Conservation (phyloP, 1,139 yeast genomes). For the Blastobotrys apis region DNA sequence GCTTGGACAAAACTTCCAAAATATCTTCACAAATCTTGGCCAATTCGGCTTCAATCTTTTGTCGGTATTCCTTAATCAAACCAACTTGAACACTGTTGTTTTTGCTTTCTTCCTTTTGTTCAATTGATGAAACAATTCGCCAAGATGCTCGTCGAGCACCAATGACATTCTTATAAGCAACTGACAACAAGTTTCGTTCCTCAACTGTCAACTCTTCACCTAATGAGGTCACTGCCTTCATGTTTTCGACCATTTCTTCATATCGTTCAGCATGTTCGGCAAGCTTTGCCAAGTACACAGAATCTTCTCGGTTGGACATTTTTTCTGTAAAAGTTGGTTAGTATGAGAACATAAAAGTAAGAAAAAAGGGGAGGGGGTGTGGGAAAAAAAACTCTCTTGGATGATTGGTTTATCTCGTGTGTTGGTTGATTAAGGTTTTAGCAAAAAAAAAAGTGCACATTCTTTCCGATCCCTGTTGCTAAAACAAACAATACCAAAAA, state of each 20-base stretch:
- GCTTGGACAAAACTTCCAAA: conserved; percentile 77
- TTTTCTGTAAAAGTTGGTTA: background rate
- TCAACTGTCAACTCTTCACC: conserved; percentile 96
- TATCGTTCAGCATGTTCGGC: conserved; percentile 99
- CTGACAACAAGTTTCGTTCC: conserved; percentile 94
- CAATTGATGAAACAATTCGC: conserved; percentile 97
- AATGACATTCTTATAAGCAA: conserved; percentile 96
- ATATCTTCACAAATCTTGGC: conserved; percentile 93
- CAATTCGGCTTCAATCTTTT: conserved; percentile 90
- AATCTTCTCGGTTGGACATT: conserved; percentile 76
- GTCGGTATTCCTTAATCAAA: conserved; percentile 90
- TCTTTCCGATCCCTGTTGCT: no score
- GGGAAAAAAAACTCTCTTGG: no score
- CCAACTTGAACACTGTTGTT: conserved; percentile 85
- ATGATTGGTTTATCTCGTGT: no score
- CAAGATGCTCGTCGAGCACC: conserved; percentile 99
- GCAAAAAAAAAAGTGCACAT: no score
- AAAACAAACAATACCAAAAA: no score
- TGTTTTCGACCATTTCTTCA: conserved; percentile 92
- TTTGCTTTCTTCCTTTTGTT: conserved; percentile 96
- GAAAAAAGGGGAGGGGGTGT: no score
- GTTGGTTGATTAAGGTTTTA: no score
- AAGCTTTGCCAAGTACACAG: conserved; percentile 96
- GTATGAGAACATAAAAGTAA: no score
- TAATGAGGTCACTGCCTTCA: conserved; percentile 95